Evolutionary conservation across 257 asterid genomes (phyloP), one percentile per base, ranked within the genome.

Genomic region (Striga asiatica): DNA sequence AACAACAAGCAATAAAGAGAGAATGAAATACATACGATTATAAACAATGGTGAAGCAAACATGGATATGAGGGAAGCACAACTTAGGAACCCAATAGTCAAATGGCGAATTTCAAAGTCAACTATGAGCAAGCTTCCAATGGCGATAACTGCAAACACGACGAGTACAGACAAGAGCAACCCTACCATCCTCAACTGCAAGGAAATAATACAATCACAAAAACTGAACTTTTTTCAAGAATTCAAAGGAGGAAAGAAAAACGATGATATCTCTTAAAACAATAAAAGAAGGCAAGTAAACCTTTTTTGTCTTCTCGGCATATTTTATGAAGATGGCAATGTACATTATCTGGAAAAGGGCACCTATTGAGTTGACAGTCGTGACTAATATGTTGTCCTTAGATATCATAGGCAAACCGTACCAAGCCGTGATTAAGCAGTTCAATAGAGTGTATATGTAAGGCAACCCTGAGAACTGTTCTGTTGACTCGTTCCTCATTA

Each of bases 361-460:
- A 19, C 86, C 91, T 6, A 72, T 23, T 22, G 86, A 78, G 72
- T 81, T 81, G 45, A 81, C 91, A 0, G 86, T 78, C 4, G 78
- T 69, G 35, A 81, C 84, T 16, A 76, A 69, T 18, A 81, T 46
- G 67, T 78, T 76, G 70, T 70, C 74, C 7, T 47, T n/a, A 22
- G 91, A 81, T 49, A 81, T 50, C 65, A 81, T 34, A 27, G 91
- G 91, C 70, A 67, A 69, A 51, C 86, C 86, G 58, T 81, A 81
- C 86, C 91, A 81, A 22, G 84, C 86, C 22, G 86, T 76, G 66
- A 81, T 74, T 63, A 81, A 69, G 74, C 83, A 81, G 65, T 81
- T 81, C 71, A 81, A 52, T 58, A 78, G 78, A 47, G 85, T 68
- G 27, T 81, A 81, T 69, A 81, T 69, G 46, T 81, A 81, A 2